Conservation (phyloP, 2,329 filamentous ascomycete genomes). For the Neofusicoccum parvum region DNA sequence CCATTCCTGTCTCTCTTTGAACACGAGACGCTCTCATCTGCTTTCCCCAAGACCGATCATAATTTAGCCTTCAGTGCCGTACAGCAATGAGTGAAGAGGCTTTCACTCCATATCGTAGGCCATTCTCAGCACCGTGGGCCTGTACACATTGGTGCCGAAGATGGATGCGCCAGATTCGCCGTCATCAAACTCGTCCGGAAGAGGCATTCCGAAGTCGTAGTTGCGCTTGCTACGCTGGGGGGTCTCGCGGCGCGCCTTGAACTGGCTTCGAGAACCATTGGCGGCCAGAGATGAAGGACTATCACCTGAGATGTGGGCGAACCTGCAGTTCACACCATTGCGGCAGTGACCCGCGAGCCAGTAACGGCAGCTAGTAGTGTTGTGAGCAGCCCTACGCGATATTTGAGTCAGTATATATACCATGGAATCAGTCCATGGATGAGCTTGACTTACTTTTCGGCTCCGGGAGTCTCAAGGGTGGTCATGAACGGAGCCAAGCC, state of each 20-base stretch:
- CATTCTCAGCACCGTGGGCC: background rate
- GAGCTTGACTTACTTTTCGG: background rate
- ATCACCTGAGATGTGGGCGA: background rate
- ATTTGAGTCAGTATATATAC: background rate
- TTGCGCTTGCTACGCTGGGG: background rate
- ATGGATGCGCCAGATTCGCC: background rate
- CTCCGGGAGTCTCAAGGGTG: background rate
- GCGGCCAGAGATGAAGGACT: background rate
- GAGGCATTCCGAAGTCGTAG: constrained; percentile 1
- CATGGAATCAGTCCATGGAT: background rate
- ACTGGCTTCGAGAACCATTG: background rate
- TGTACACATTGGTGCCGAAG: background rate
- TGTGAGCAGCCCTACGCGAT: background rate
- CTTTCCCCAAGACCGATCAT: background rate
- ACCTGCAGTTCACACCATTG: constrained; percentile 2
- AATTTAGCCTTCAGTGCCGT: too few relatives aligned
- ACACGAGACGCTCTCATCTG: background rate
- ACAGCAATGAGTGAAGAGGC: background rate
- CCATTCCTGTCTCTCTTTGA: too few relatives aligned
- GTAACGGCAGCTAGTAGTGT: constrained; percentile 8
- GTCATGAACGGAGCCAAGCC: background rate
- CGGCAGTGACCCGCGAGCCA: constrained; percentile 15
- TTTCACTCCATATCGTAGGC: background rate
- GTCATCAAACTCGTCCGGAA: background rate
- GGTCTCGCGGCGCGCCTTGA: background rate